These are phyloP conservation scores for Tripterygium wilfordii DNA, from an alignment of 177 flowering plant genomes.

Conservation along the genomic window DNA sequence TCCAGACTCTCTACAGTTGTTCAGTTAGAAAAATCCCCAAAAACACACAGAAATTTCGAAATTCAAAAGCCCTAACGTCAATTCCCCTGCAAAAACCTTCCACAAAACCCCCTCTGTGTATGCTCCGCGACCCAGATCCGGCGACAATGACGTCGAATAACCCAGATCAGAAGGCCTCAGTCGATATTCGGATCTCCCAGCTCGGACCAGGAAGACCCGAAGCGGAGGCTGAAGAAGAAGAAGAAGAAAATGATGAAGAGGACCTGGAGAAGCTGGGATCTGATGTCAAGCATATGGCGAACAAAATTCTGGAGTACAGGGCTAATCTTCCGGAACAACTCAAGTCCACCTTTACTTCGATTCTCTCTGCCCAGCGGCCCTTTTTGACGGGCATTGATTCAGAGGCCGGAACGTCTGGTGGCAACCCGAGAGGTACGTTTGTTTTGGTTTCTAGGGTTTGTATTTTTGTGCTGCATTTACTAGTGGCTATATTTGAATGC, in stretches of 20 bases:
- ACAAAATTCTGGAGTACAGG: constrained; percentile 40
- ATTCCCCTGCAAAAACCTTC: no score
- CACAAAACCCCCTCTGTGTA: no score
- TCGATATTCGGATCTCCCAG: no score
- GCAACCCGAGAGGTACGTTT: constrained; percentile 17
- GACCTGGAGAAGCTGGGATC: constrained; percentile 35
- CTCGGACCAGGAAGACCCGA: constrained; percentile 9
- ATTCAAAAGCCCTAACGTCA: no score
- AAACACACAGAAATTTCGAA: no score
- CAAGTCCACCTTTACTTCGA: constrained; percentile 23
- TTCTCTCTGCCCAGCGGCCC: constrained; percentile 32
- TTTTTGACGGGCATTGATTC: constrained; percentile 5
- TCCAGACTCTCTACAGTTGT: no score
- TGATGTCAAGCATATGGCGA: constrained; percentile 42
- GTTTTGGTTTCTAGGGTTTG: neutral
- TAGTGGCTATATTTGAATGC: neutral
- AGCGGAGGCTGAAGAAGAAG: neutral
- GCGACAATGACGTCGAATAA: no score
- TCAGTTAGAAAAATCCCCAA: no score
- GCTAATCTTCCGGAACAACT: constrained; percentile 38
- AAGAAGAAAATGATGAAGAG: constrained; percentile 4
- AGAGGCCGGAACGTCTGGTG: constrained; percentile 17
- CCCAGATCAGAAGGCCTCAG: no score
- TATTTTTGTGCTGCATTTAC: neutral
- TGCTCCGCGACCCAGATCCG: no score